Evolutionary conservation across 768 basidiomycete species (phyloP), one percentile per base, ranked within the genome.

Genomic region (Podaxis sp.): DNA sequence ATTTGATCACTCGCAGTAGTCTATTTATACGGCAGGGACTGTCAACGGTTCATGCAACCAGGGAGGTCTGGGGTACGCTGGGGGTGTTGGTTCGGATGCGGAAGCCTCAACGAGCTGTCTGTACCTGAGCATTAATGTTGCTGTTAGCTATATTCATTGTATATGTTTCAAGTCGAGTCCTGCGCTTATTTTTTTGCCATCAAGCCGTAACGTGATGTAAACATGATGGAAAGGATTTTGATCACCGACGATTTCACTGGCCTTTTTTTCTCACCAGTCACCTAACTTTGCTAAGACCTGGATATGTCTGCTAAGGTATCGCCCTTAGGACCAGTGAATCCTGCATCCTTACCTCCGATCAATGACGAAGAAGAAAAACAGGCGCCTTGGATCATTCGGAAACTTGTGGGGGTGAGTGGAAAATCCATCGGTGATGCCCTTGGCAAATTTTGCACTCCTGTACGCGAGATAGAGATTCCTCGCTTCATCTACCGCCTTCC

Each of bases 311-410:
- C 62, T 13, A 68, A 69, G 54, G 42, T 67, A 0, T 81, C 82
- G 53, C 69, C 77, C 2, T 73, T 84, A 21, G 80, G 78, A 7
- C 79, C 81, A 3, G 74, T 84, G 52, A 79, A 84, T 71, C 82
- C 82, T 5, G 69, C 74, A 37, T 82, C 80, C 27, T 63, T 80
- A 4, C 66, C 65, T 38, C 64, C 68, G 35, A 59, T 72, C 63
- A 52, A 72, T 71, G 64, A 67, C 47, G 86, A 87, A 70, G 74
- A 75, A 54, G 83, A 88, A 70, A 83, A 82, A 58, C 66, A 76
- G 5, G 82, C 82, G 14, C 82, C 84, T 62, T 87, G 85, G 85
- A 81, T 86, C 58, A 74, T 88, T 38, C 73, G 86, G 56, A 87
- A 86, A 71, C 77, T 88, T 3, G 83, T 83, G 21, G 86, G 84